A percentile compares a stretch with the other conserved stretches of the same genome.
Evolutionary conservation across 2,329 filamentous ascomycete genomes (phyloP).

Genomic region (Xylariaceae sp.): DNA sequence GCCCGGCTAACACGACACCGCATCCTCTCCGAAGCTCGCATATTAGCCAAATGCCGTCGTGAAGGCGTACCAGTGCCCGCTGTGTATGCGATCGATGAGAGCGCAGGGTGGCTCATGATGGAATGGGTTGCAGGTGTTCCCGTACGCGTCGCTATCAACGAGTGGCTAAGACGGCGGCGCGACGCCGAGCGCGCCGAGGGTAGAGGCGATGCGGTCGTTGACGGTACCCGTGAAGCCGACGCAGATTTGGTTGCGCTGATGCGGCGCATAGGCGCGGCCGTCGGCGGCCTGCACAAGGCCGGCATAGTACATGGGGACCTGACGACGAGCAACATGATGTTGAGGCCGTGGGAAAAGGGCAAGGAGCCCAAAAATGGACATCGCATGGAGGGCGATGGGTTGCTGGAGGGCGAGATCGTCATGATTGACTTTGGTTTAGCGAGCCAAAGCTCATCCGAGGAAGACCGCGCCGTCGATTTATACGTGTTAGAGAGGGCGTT

Average conservation of each 20-base stretch:
- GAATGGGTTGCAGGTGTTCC: conserved; percentile 83
- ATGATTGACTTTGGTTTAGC: conserved; percentile 96
- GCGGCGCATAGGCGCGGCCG: conserved; percentile 70
- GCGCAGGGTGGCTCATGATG: conserved; percentile 75
- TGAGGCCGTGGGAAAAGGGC: conserved; percentile 53
- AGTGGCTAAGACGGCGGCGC: conserved; percentile 63
- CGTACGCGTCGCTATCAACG: conserved; percentile 72
- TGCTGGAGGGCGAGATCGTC: conserved; percentile 75
- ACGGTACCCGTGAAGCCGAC: conserved; percentile 49
- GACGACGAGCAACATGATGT: conserved; percentile 97
- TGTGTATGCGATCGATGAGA: conserved; percentile 72
- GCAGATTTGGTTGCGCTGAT: conserved; percentile 66
- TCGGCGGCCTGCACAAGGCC: conserved; percentile 79
- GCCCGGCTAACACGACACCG: conserved; percentile 84
- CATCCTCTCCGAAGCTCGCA: conserved; percentile 86
- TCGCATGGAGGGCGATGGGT: conserved; percentile 26
- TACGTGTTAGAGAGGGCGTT: conserved; percentile 96
- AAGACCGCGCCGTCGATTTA: conserved; percentile 93
- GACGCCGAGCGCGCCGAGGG: conserved; percentile 38
- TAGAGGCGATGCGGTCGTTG: conserved; percentile 38
- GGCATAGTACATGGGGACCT: conserved; percentile 94
- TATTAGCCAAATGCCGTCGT: conserved; percentile 76
- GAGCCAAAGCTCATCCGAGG: conserved; percentile 78
- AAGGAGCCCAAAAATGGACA: conserved; percentile 24
- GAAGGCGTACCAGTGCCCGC: conserved; percentile 84